Base-by-base conservation (phyloP, 2,329 filamentous ascomycete genomes). In the Pyrenophora seminiperda region DNA sequence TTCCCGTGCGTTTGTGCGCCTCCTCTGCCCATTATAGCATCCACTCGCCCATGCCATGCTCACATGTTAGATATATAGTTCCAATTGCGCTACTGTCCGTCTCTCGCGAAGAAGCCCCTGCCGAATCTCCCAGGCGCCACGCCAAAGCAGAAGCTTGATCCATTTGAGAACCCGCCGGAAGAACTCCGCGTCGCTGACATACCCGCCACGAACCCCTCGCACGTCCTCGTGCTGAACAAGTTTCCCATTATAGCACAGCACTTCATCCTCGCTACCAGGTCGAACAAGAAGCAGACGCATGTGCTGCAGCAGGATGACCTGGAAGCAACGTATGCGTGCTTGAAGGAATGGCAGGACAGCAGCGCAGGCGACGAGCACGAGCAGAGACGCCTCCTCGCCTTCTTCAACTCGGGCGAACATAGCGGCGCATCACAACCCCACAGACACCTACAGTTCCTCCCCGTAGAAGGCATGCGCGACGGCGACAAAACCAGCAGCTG, bases 361-460 rank as follows among this genome's bases (percentile, higher is more conserved):
- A 53, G 54, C 1, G 55, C 66, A 19, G 45, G 46, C 33, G 20
- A 22, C 24, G 56, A n/a, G n/a, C n/a, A 41, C 57, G 46, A 58
- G 30, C 54, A 62, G 43, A 62, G 54, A 40, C 78, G 79, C 20
- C 70, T 89, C 1, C 88, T 82, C 58, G 84, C 81, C 0, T 89
- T 88, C 65, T 89, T 87, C 78, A 91, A 90, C 70, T 85, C 83
- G 24, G 88, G 88, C 1, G 70, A 78, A 9, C 79, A 86, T 62
- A 89, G 85, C 4, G 88, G 87, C 2, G 86, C 87, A 1, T 88
- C 84, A 57, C 87, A 91, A 67, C 81, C 87, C 10, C 88, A 90
- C 65, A 73, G 88, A 3, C 88, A 91, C 62, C 70, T 91, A 19
- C 88, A 91, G 68, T 79, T 90, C n/a, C 71, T 91, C 3, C 86